These are phyloP conservation scores for Fomitopsis serialis DNA, from an alignment of 768 basidiomycete genomes.

Conservation along the genomic window DNA sequence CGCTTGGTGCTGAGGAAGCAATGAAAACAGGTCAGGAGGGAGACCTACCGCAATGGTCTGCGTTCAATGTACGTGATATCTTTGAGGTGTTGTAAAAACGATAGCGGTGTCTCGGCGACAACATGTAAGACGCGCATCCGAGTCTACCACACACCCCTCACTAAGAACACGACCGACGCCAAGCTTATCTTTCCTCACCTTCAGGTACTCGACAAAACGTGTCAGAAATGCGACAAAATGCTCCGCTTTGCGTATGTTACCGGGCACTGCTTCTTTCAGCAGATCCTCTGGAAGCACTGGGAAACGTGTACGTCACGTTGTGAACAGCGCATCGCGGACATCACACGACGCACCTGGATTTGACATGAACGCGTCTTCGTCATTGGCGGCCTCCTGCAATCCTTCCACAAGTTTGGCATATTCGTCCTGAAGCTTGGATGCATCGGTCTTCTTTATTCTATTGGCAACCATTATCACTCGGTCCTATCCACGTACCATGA, in stretches of 20 bases:
- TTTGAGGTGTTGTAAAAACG: conserved; percentile 95
- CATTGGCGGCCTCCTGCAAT: conserved; percentile 68
- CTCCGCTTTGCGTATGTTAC: conserved; percentile 97
- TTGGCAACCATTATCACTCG: not conserved
- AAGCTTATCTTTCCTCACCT: conserved; percentile 44
- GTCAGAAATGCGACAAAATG: conserved; percentile 98
- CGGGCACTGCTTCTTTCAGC: conserved; percentile 91
- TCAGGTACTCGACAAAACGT: conserved; percentile 97
- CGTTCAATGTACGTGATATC: conserved; percentile 98
- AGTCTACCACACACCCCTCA: conserved; percentile 47
- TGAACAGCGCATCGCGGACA: not conserved
- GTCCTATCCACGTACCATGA: not conserved
- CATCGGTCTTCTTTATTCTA: conserved; percentile 93
- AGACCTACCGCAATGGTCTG: conserved; percentile 74
- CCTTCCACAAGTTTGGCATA: conserved; percentile 95
- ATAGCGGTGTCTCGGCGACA: conserved; percentile 95
- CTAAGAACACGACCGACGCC: not conserved
- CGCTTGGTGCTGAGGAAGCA: conserved; percentile 4
- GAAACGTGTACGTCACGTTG: conserved; percentile 4
- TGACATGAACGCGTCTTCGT: conserved; percentile 82
- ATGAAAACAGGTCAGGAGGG: not conserved
- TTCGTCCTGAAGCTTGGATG: conserved; percentile 92
- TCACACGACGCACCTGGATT: conserved; percentile 64
- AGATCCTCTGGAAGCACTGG: conserved; percentile 91
- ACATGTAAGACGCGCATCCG: conserved; percentile 99